Base-by-base conservation (phyloP, 768 basidiomycete species). In the Mrakia gelida region DNA sequence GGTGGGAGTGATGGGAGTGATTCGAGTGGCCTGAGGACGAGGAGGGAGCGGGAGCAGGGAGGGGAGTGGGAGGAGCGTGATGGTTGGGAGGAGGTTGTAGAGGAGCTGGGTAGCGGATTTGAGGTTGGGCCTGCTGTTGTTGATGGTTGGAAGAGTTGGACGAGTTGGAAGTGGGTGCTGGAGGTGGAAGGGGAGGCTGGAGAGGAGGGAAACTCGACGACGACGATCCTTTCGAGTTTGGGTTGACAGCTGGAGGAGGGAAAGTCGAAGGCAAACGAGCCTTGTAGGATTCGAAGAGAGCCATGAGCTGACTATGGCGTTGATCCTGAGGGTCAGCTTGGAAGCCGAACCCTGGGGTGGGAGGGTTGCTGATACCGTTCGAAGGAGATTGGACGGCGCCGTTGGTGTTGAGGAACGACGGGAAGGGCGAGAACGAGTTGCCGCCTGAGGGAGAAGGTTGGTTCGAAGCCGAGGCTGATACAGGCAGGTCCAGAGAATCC, bases 271-370 rank as follows among this genome's bases (percentile, higher is more conserved):
- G 67, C 1, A 70, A 41, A n/a, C 67, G 67, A 38, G 34, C 16
- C 67, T 70, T 70, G 67, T 70, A 70, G 18, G 67, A 34, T 34
- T 70, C 67, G 67, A 70, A 41, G 38, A 70, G 67, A n/a, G 38
- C 38, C 32, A 70, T 26, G 34, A 70, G 32, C 41, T 70, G 67
- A 16, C 38, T 26, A 7, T 70, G 67, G 23, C 41, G 34, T 26
- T 70, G 67, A 41, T 41, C 67, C 21, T 13, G 18, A 2, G 34
- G 21, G 5, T 34, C 34, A 2, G 21, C 11, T 38, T 45, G 41
- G 67, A 70, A 70, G 34, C 18, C 9, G 67, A 70, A 70, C 26
- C 67, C 67, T n/a, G 67, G 67, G 0, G 67, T 70, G 41, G 67
- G 23, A 3, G 67, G 38, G 67, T 43, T 43, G 26, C 67, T 70